A percentile compares a stretch with the other conserved stretches of the same genome.
Conservation (phyloP, 352 stramenopile genomes). For the Globisporangium radiosum region DNA sequence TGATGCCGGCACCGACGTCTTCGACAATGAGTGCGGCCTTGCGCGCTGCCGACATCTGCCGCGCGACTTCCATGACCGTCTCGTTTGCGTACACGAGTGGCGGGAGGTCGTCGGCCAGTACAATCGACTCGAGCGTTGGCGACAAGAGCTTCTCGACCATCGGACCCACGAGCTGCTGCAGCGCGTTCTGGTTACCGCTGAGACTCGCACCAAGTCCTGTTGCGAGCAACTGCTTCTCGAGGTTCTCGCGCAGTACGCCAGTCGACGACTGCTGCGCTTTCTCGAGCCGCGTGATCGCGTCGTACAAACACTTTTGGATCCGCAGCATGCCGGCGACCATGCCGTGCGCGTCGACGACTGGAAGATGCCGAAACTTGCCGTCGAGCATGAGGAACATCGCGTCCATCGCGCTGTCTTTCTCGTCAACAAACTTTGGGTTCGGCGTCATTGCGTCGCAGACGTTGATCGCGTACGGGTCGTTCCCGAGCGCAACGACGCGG, state of each 20-base stretch:
- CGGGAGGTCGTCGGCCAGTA: slow-evolving; percentile 71
- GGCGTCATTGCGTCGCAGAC: slow-evolving; percentile 83
- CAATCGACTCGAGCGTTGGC: slow-evolving; percentile 74
- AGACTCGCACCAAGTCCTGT: slow-evolving; percentile 44
- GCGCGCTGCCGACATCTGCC: slow-evolving; percentile 76
- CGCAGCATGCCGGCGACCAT: slow-evolving; percentile 95
- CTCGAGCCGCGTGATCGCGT: slow-evolving; percentile 96
- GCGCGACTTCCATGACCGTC: slow-evolving; percentile 80
- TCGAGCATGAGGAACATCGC: slow-evolving; percentile 90
- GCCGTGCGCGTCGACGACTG: slow-evolving; percentile 87
- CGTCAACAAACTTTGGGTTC: slow-evolving; percentile 85
- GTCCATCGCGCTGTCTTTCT: slow-evolving; percentile 86
- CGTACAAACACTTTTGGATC: slow-evolving; percentile 98
- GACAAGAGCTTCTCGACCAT: slow-evolving; percentile 87
- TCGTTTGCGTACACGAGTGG: slow-evolving; percentile 72
- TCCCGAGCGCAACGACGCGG: slow-evolving; percentile 78
- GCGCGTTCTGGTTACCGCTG: slow-evolving; percentile 44
- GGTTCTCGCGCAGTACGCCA: slow-evolving; percentile 55
- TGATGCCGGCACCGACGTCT: slow-evolving; percentile 28
- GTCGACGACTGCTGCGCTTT: slow-evolving; percentile 79
- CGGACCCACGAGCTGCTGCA: slow-evolving; percentile 69
- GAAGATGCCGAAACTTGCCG: slow-evolving; percentile 94
- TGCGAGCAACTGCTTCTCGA: slow-evolving; percentile 72
- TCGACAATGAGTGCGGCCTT: slow-evolving; percentile 83
- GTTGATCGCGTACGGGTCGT: slow-evolving; percentile 81